Evolutionary conservation across 176 grass and related monocot genomes (phyloP).

Genomic region (Tillandsia fasciculata): DNA sequence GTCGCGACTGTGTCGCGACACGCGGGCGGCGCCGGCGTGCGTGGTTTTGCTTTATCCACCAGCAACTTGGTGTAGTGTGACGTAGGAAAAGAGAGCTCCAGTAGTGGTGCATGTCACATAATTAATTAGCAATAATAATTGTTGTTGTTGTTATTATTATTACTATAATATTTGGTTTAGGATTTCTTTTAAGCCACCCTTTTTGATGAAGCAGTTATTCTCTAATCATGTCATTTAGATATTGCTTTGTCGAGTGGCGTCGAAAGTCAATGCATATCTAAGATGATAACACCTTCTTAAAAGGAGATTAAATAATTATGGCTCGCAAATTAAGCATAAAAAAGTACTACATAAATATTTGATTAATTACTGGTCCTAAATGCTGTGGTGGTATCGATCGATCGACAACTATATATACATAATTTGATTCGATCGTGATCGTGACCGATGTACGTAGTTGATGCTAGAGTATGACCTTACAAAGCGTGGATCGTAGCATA

Average conservation of each 20-base stretch:
- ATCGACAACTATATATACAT: too few species aligned
- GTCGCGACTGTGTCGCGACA: constrained; percentile 1
- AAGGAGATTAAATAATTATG: constrained; percentile 12
- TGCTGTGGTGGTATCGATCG: too few species aligned
- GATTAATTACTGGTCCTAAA: background rate
- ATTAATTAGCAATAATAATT: too few species aligned
- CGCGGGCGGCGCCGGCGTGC: background rate
- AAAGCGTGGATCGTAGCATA: too few species aligned
- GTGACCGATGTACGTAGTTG: too few species aligned
- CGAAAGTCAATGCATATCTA: constrained; percentile 34
- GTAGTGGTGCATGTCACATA: background rate
- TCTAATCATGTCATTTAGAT: constrained; percentile 34
- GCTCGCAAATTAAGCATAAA: background rate
- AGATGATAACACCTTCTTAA: constrained; percentile 12
- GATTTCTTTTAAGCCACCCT: background rate
- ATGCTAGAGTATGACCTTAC: background rate
- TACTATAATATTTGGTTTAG: background rate
- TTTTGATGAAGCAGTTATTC: constrained; percentile 22
- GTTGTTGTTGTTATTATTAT: background rate
- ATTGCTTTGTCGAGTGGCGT: constrained; percentile 25
- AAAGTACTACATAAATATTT: background rate
- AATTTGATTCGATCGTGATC: too few species aligned
- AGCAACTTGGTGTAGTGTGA: background rate
- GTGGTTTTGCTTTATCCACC: constrained; percentile 1
- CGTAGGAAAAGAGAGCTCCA: background rate